Evolutionary conservation across 2,329 filamentous ascomycete genomes (phyloP).

Genomic region (Cadophora malorum): DNA sequence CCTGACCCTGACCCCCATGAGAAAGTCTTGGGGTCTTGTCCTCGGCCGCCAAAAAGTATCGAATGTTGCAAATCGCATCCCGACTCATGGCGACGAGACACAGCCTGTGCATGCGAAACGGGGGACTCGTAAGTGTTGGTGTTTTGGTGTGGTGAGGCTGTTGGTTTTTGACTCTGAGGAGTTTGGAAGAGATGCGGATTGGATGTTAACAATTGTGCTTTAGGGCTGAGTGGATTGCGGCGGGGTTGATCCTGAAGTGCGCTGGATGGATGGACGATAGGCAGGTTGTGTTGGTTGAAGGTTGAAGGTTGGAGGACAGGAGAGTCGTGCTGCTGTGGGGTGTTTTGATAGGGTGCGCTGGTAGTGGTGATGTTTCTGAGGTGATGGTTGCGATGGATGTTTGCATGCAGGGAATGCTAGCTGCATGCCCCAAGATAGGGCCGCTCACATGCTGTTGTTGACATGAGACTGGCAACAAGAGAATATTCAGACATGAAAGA

Average conservation of each 20-base stretch:
- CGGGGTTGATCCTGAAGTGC: background rate
- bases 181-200: constrained; percentile 2
- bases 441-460: background rate
- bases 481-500: background rate
- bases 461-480: background rate
- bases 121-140: constrained; percentile 7
- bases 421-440: background rate
- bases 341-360: constrained; percentile 10
- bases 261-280: too few relatives aligned
- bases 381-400: background rate
- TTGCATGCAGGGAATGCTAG: constrained; percentile 1
- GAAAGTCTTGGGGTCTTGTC: background rate
- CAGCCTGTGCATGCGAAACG: constrained; percentile 7
- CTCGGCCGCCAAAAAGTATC: background rate
- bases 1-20: background rate
- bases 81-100: constrained; percentile 2
- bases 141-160: background rate
- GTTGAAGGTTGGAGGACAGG: background rate
- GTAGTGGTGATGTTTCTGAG: background rate
- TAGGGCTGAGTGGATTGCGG: background rate
- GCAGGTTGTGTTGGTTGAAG: background rate
- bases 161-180: background rate
- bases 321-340: background rate
- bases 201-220: background rate
- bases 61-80: constrained; percentile 15